phyloP scores from a whole-genome alignment of 148 eudicot species.

The Diospyros lotus region DNA sequence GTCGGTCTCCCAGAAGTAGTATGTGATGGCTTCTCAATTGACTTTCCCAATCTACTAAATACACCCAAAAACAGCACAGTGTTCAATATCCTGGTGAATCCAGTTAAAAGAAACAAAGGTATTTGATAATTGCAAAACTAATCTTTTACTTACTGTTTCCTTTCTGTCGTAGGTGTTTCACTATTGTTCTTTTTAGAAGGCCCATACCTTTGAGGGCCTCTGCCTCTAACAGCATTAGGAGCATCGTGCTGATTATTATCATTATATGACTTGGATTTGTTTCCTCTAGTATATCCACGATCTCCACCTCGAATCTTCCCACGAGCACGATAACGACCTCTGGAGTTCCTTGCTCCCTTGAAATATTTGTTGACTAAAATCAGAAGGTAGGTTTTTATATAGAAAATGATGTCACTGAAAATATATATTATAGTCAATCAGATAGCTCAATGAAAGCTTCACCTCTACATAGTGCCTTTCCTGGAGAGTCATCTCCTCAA shows the following conservation, averaged over 20 bases:
- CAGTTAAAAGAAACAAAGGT: not conserved
- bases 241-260: slow-evolving; percentile 42
- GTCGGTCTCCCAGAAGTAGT: slow-evolving; percentile 37
- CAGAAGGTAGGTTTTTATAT: not conserved
- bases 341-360: slow-evolving; percentile 64
- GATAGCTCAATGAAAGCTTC: slow-evolving; percentile 8
- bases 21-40: slow-evolving; percentile 43
- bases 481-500: slow-evolving; percentile 70
- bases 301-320: slow-evolving; percentile 56
- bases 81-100: not conserved
- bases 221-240: slow-evolving; percentile 68
- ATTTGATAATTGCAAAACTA: not conserved
- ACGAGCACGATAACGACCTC: slow-evolving; percentile 65
- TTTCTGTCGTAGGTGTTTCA: slow-evolving; percentile 39
- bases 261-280: slow-evolving; percentile 32
- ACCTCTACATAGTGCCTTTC: slow-evolving; percentile 77
- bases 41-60: slow-evolving; percentile 45
- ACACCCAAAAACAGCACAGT: not conserved
- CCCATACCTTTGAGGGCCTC: slow-evolving; percentile 86
- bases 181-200: slow-evolving; percentile 41
- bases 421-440: not conserved
- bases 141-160: slow-evolving; percentile 59
- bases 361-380: slow-evolving; percentile 2
- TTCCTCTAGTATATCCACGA: slow-evolving; percentile 48
- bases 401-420: not conserved